phyloP scores from a whole-genome alignment of 83 land plant species.

The Picea abies region DNA sequence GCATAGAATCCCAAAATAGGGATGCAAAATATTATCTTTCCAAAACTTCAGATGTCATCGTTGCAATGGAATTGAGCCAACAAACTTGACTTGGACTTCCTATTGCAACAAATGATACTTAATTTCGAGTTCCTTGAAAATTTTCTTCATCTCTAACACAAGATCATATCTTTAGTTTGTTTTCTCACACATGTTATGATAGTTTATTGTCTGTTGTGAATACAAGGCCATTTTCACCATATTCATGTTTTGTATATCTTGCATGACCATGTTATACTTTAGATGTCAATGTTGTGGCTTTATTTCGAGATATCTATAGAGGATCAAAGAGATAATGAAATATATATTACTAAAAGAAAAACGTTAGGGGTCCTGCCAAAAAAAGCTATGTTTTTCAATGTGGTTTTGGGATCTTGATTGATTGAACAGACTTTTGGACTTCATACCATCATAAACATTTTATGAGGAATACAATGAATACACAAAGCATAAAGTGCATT shows the following conservation, averaged over 20 bases:
- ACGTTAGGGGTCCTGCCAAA: neutral
- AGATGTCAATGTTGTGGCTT: constrained; percentile 77
- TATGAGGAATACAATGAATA: neutral
- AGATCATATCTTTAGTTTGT: constrained; percentile 64
- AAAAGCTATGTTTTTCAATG: neutral
- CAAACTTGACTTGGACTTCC: constrained; percentile 58
- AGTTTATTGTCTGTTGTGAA: constrained; percentile 76
- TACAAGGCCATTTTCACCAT: constrained; percentile 64
- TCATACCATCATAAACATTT: neutral
- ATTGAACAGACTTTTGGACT: neutral
- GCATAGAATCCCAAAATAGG: too few relatives aligned
- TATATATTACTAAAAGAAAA: constrained; percentile 7
- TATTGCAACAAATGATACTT: constrained; percentile 71
- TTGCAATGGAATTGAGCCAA: constrained; percentile 8
- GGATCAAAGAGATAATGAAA: too few relatives aligned
- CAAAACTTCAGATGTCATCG: too few relatives aligned
- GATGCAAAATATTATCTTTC: too few relatives aligned
- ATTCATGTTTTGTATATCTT: constrained; percentile 63
- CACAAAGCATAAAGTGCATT: neutral
- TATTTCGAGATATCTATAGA: too few relatives aligned
- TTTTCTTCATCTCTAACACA: constrained; percentile 66
- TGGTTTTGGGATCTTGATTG: neutral
- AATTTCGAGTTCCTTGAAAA: constrained; percentile 67
- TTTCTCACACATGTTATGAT: constrained; percentile 64
- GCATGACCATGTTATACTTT: constrained; percentile 38